phyloP scores from a whole-genome alignment of 768 basidiomycete species.

The Antrodiella citrinella region DNA sequence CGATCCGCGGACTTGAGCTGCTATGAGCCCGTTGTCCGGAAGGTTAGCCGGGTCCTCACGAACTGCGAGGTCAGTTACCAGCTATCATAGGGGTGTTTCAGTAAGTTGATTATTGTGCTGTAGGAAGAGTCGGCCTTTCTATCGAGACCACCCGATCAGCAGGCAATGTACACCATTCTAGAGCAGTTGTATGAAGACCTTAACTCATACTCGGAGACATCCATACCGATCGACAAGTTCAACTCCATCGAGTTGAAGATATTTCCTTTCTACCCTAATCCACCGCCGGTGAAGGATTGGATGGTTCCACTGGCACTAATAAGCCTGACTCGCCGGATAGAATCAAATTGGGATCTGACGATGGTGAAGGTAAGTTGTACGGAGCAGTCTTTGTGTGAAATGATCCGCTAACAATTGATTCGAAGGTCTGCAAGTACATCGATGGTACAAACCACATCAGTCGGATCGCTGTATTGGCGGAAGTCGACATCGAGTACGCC shows the following conservation, averaged over 20 bases:
- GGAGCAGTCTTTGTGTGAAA: too few relatives aligned
- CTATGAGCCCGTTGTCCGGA: conserved; percentile 93
- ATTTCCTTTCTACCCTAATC: conserved; percentile 95
- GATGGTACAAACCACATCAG: conserved; percentile 90
- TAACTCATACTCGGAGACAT: conserved; percentile 95
- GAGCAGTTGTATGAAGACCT: conserved; percentile 97
- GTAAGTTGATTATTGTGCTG: not conserved
- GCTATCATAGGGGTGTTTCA: not conserved
- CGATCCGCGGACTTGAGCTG: conserved; percentile 86
- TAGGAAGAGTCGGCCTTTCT: conserved; percentile 88
- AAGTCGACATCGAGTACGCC: conserved; percentile 77
- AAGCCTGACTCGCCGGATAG: conserved; percentile 68
- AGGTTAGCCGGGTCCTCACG: conserved; percentile 83
- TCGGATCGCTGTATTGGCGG: conserved; percentile 85
- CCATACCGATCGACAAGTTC: conserved; percentile 83
- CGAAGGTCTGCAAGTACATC: conserved; percentile 68
- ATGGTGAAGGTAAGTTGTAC: conserved; percentile 70
- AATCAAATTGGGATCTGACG: conserved; percentile 95
- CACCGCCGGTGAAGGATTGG: conserved; percentile 86
- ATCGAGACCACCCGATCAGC: conserved; percentile 60
- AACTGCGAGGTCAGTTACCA: conserved; percentile 70
- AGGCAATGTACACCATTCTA: conserved; percentile 71
- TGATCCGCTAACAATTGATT: not conserved
- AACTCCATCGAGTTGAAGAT: conserved; percentile 95
- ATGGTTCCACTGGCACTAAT: conserved; percentile 90